A percentile compares a stretch with the other conserved stretches of the same genome.
phyloP scores from a whole-genome alignment of 225 moss, liverwort and hornwort species.

The Sphagnum contortum region DNA sequence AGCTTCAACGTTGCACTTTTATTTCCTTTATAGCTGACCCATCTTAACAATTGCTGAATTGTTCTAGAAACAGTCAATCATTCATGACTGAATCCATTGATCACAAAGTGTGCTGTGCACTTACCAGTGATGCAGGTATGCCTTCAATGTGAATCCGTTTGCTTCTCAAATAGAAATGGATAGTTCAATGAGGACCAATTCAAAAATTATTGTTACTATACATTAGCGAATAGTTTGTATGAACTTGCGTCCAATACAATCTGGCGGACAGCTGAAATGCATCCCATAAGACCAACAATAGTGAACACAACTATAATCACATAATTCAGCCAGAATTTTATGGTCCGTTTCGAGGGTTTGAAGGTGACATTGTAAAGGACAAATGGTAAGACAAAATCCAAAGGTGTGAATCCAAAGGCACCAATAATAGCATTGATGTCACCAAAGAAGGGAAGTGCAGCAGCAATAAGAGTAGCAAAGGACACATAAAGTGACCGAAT shows the following conservation, averaged over 20 bases:
- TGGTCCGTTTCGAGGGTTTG: slow-evolving; percentile 20
- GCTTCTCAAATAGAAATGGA: too few relatives aligned
- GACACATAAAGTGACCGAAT: slow-evolving; percentile 35
- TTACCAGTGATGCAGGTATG: too few relatives aligned
- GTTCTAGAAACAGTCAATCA: too few relatives aligned
- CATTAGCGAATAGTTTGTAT: slow-evolving; percentile 20
- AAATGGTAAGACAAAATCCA: slow-evolving; percentile 61
- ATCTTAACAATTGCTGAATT: too few relatives aligned
- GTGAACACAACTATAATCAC: slow-evolving; percentile 24
- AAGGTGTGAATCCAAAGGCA: slow-evolving; percentile 58
- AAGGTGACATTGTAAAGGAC: slow-evolving; percentile 47
- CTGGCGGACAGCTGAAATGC: slow-evolving; percentile 47
- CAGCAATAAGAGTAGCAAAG: slow-evolving; percentile 42
- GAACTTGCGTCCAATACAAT: slow-evolving; percentile 30
- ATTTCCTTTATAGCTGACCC: too few relatives aligned
- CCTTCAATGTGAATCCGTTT: too few relatives aligned
- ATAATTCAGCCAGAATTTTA: slow-evolving; percentile 45
- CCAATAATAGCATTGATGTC: slow-evolving; percentile 55
- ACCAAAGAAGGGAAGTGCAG: slow-evolving; percentile 62
- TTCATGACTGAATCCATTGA: too few relatives aligned
- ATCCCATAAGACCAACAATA: slow-evolving; percentile 40
- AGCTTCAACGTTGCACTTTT: too few relatives aligned
- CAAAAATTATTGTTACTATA: background rate
- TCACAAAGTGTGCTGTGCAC: too few relatives aligned
- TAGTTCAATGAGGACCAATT: too few relatives aligned